phyloP scores from a whole-genome alignment of 2,329 filamentous ascomycete genomes.

The Fusarium transvaalense region DNA sequence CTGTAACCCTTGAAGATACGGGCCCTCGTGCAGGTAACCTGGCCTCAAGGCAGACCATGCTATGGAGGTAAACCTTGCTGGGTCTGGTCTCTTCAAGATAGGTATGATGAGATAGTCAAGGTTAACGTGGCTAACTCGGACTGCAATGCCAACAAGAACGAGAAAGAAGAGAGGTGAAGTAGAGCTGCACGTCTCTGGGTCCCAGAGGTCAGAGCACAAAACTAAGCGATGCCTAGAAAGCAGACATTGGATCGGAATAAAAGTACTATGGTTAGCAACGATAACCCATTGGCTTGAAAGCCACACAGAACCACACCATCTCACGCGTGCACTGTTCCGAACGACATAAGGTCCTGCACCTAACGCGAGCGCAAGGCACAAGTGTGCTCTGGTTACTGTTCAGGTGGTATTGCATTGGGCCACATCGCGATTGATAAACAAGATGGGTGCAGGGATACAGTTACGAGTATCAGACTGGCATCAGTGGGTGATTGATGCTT shows the following conservation, averaged over 20 bases:
- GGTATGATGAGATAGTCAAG: not conserved
- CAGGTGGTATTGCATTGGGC: constrained; percentile 25
- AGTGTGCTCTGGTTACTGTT: constrained; percentile 24
- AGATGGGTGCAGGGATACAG: constrained; percentile 3
- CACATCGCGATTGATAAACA: constrained; percentile 6
- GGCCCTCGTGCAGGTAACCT: constrained; percentile 8
- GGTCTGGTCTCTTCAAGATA: not conserved
- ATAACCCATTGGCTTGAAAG: constrained; percentile 28
- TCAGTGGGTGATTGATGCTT: constrained; percentile 1
- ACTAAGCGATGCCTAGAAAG: constrained; percentile 30
- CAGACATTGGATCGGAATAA: constrained; percentile 22
- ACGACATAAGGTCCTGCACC: constrained; percentile 23
- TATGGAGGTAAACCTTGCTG: not conserved
- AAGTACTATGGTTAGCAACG: constrained; percentile 15
- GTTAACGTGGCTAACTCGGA: constrained; percentile 11
- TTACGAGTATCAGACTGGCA: constrained; percentile 1
- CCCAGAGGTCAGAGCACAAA: constrained; percentile 36
- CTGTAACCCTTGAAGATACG: constrained; percentile 27
- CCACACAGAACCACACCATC: constrained; percentile 38
- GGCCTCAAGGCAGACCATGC: constrained; percentile 3
- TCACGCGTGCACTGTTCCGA: constrained; percentile 11
- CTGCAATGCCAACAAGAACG: not conserved
- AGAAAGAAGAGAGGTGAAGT: constrained; percentile 6
- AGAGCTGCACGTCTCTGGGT: not conserved
- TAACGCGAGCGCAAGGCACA: constrained; percentile 31